Percentiles rank a stretch among this genome's conserved stretches.
Evolutionary conservation across 768 basidiomycete genomes (phyloP).

Genomic region (Naganishia kalamii): DNA sequence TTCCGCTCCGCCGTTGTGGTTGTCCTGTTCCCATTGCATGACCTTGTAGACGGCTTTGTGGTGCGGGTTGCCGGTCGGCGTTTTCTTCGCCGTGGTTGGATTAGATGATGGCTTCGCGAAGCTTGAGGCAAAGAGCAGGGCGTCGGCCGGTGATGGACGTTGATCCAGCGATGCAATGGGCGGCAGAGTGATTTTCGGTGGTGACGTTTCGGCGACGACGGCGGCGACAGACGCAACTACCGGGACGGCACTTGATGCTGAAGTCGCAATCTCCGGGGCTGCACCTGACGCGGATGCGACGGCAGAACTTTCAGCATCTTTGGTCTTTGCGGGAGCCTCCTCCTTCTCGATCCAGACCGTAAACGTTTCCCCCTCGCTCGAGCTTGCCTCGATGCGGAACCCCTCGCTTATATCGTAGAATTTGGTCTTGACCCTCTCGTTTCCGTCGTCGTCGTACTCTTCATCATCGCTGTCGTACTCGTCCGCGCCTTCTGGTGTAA

Average conservation of each 20-base stretch:
- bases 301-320: not conserved
- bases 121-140: not conserved
- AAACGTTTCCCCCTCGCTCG: not conserved
- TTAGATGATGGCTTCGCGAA: not conserved
- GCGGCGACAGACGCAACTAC: not conserved
- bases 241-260: too few relatives aligned
- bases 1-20: constrained; percentile 2
- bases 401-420: not conserved
- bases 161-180: not conserved
- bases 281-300: not conserved
- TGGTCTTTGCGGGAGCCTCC: not conserved
- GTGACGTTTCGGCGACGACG: not conserved
- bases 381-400: not conserved
- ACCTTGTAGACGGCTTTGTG: not conserved
- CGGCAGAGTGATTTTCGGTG: not conserved
- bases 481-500: not conserved
- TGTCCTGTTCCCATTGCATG: constrained; percentile 10
- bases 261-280: too few relatives aligned
- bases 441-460: not conserved
- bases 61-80: not conserved
- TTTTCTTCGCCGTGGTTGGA: not conserved
- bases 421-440: not conserved
- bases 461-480: constrained; percentile 8
- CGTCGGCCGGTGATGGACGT: not conserved
- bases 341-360: constrained; percentile 11